These are phyloP conservation scores for Globisporangium ultimum DNA, from an alignment of 352 stramenopile species.

Conservation along the genomic window DNA sequence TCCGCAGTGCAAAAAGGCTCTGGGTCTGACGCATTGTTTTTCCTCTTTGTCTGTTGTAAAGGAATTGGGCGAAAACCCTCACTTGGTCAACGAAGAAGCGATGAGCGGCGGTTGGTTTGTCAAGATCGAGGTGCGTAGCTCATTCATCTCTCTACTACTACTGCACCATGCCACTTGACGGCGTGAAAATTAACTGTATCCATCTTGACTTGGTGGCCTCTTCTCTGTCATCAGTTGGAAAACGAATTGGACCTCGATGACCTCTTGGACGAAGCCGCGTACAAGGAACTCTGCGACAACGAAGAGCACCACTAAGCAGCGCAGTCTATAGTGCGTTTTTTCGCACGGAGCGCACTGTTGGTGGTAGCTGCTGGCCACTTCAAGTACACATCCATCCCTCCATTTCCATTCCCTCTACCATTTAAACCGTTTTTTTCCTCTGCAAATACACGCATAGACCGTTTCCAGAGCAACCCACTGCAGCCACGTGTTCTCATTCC, in stretches of 20 bases:
- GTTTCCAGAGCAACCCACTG: conserved; percentile 6
- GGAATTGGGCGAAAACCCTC: conserved; percentile 74
- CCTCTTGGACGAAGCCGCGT: conserved; percentile 77
- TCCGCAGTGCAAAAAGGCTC: neutral
- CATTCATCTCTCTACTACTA: conserved; percentile 1
- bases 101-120: conserved; percentile 88
- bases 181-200: conserved; percentile 4
- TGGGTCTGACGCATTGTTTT: neutral
- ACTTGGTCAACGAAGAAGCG: conserved; percentile 86
- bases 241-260: conserved; percentile 70
- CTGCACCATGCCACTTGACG: neutral
- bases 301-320: conserved; percentile 74
- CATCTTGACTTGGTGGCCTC: neutral
- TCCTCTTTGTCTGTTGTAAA: conserved; percentile 17
- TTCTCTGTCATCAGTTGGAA: conserved; percentile 36
- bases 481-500: neutral
- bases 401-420: neutral
- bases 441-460: conserved; percentile 6
- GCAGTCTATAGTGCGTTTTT: too few relatives aligned
- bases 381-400: neutral
- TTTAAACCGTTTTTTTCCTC: neutral
- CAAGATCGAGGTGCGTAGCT: conserved; percentile 73
- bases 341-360: too few relatives aligned
- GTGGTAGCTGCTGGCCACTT: neutral
- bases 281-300: conserved; percentile 86